Conservation (phyloP, 176 grass and related monocot species). For the Musa schizocarpa region DNA sequence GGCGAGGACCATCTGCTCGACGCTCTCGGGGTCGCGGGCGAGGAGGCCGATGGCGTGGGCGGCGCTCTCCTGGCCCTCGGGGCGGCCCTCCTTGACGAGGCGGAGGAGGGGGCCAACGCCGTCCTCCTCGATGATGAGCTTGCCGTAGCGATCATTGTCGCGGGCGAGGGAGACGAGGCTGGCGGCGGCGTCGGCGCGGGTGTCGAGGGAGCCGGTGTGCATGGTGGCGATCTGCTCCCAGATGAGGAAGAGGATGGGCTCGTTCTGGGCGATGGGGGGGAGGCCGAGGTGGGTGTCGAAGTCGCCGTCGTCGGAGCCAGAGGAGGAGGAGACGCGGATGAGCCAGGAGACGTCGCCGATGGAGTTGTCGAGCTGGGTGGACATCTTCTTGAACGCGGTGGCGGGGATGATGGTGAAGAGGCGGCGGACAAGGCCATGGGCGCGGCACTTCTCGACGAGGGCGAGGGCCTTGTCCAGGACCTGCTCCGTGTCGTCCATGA, state of each 20-base stretch:
- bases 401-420: slow-evolving; percentile 93
- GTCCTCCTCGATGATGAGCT: slow-evolving; percentile 97
- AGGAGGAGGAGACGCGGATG: slow-evolving; percentile 67
- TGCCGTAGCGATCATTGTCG: slow-evolving; percentile 75
- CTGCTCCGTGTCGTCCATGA: slow-evolving; percentile 49
- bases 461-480: slow-evolving; percentile 79
- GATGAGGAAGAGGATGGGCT: slow-evolving; percentile 97
- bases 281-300: slow-evolving; percentile 69
- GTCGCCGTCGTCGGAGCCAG: slow-evolving; percentile 43
- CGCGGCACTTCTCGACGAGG: slow-evolving; percentile 73
- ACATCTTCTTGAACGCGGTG: slow-evolving; percentile 71
- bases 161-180: slow-evolving; percentile 84
- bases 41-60: slow-evolving; percentile 78
- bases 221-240: slow-evolving; percentile 97
- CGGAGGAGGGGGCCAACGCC: slow-evolving; percentile 67
- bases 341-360: slow-evolving; percentile 90
- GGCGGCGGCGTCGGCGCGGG: slow-evolving; percentile 78
- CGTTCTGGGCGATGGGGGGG: slow-evolving; percentile 96
- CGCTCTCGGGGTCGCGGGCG: slow-evolving; percentile 72
- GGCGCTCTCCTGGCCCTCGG: slow-evolving; percentile 78
- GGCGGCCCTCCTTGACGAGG: slow-evolving; percentile 59
- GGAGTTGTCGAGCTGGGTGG: slow-evolving; percentile 83
- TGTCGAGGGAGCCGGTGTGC: slow-evolving; percentile 73
- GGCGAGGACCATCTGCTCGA: slow-evolving; percentile 79
- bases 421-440: slow-evolving; percentile 56